phyloP scores from a whole-genome alignment of 73 alveolate genomes.

The Blepharisma japonicum region DNA sequence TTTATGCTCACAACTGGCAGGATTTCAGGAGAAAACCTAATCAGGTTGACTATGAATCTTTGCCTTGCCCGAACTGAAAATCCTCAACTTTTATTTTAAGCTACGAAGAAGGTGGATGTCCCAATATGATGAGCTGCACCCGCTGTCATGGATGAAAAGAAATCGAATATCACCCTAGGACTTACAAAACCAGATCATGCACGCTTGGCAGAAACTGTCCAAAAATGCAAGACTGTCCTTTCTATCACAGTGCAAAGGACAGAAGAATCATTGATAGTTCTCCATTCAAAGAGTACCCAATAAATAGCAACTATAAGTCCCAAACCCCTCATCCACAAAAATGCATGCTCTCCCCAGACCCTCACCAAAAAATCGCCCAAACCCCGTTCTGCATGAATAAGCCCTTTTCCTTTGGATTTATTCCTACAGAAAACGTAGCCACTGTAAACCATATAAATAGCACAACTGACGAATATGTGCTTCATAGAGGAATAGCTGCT shows the following conservation, averaged over 20 bases:
- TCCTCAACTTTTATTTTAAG: constrained; percentile 31
- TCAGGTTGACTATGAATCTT: constrained; percentile 55
- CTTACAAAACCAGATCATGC: constrained; percentile 72
- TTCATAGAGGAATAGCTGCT: not conserved
- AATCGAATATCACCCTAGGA: constrained; percentile 78
- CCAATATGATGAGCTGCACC: constrained; percentile 54
- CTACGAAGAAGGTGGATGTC: constrained; percentile 76
- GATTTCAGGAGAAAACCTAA: constrained; percentile 94
- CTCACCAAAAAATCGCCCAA: not conserved
- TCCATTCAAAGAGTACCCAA: not conserved
- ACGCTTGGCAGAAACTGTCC: constrained; percentile 45
- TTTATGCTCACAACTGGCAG: constrained; percentile 95
- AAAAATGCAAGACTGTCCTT: constrained; percentile 49
- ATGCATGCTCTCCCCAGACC: constrained; percentile 11
- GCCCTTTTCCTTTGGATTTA: not conserved
- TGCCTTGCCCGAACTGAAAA: constrained; percentile 66
- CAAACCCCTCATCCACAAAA: constrained; percentile 18
- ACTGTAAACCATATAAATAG: not conserved
- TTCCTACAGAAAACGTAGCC: not conserved
- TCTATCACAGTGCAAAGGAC: constrained; percentile 39
- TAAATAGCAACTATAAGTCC: not conserved
- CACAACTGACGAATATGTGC: not conserved
- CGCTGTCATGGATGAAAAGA: constrained; percentile 90
- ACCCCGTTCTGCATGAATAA: constrained; percentile 6
- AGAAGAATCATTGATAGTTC: constrained; percentile 34